Evolutionary conservation across 208 protist species (phyloP), one percentile per base, ranked within the genome.

Genomic region (Crithidia expoeki): DNA sequence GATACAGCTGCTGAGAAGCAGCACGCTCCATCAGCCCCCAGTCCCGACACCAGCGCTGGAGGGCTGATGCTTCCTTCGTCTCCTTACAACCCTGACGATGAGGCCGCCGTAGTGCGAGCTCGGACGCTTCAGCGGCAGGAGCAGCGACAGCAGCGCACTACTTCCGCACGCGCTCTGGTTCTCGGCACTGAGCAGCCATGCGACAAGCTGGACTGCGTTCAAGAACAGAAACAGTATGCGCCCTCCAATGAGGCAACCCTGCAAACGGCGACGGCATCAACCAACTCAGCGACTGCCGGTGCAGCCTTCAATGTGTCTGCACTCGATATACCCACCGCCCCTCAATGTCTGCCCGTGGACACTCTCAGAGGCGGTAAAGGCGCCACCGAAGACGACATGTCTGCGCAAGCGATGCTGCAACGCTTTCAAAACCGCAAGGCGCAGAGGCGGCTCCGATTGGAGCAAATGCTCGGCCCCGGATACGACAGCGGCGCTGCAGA

Each of bases 111-210:
- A 30, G 19, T 85, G 32, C 78, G 84, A 21, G 61, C 83, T 27
- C 64, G 77, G 23, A 82, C 64, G 23, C 69, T 94, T 2, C 79
- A 85, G n/a, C 68, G 80, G 36, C 75, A 73, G 49, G 77, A 83
- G 11, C 68, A 70, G 44, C 81, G 82, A 2, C 80, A 91, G 34
- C 68, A 75, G 4, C 76, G 79, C 44, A 57, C 47, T 34, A 67
- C 76, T 12, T 56, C 63, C 30, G 80, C 76, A 33, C 64, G 71
- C 6, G 68, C 83, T 62, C 73, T 82, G 44, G 59, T 78, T 3
- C 38, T 34, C 38, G 72, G 82, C 52, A 57, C 81, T 25, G 77
- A 85, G 46, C 50, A 73, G 12, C 55, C 83, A 25, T 59, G 65
- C 33, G 47, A 57, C n/a, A 76, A 79, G 38, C 36, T 75, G 3